A percentile compares a stretch with the other conserved stretches of the same genome.
Evolutionary conservation across 2,329 filamentous ascomycete species (phyloP).

Genomic region (Colletotrichum sp.): DNA sequence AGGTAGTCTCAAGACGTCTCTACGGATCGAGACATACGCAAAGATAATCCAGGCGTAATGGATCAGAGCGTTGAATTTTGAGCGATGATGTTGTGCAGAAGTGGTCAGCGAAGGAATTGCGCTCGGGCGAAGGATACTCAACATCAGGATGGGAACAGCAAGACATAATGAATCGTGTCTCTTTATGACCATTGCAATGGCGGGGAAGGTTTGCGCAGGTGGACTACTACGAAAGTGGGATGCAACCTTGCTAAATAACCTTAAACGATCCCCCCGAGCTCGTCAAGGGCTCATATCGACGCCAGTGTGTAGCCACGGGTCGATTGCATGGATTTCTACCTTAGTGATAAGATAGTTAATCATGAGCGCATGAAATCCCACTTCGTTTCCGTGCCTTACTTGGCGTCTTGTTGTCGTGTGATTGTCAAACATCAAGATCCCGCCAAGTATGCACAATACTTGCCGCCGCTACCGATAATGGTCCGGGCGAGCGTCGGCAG

Average conservation of each 20-base stretch:
- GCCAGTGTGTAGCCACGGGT: background rate
- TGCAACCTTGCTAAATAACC: background rate
- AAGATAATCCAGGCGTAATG: background rate
- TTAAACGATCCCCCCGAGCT: background rate
- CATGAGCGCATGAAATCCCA: background rate
- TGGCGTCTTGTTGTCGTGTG: background rate
- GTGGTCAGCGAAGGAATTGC: background rate
- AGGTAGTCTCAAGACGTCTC: background rate
- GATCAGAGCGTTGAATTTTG: background rate
- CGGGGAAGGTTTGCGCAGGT: background rate
- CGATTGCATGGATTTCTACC: background rate
- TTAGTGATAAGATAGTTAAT: background rate
- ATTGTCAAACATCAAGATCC: background rate
- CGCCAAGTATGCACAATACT: background rate
- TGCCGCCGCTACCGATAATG: background rate
- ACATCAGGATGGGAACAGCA: background rate
- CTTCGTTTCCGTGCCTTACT: background rate
- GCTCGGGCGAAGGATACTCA: background rate
- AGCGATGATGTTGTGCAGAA: background rate
- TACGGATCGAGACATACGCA: background rate
- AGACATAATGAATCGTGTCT: background rate
- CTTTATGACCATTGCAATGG: background rate
- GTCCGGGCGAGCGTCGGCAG: background rate
- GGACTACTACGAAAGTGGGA: background rate
- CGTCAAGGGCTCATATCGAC: conserved; percentile 9